Evolutionary conservation across 495 filamentous ascomycete genomes (phyloP).

Genomic region (Penicillium diatomitis): DNA sequence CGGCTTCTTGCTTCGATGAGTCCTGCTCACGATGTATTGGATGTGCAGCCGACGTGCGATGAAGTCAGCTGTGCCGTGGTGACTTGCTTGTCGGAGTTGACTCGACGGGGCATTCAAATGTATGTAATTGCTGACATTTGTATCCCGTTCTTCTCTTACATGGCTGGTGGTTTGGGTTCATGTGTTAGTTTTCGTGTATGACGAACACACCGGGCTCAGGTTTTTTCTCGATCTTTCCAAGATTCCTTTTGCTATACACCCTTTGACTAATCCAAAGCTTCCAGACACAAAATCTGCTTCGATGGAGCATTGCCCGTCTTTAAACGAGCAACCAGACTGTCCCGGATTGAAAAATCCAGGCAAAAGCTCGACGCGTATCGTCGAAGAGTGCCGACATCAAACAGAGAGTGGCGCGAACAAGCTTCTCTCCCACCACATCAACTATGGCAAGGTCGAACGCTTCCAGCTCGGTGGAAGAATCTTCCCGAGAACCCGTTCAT

Average conservation of each 20-base stretch:
- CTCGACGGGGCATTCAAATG: conserved; percentile 45
- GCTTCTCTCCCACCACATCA: conserved; percentile 8
- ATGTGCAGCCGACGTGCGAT: conserved; percentile 50
- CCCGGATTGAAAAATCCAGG: conserved; percentile 40
- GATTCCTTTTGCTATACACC: not conserved
- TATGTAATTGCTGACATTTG: conserved; percentile 22
- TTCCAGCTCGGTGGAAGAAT: conserved; percentile 17
- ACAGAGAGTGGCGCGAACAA: conserved; percentile 1
- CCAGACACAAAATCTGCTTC: conserved; percentile 55
- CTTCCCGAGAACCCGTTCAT: conserved; percentile 55
- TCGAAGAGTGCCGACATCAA: conserved; percentile 1
- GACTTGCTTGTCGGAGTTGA: conserved; percentile 50
- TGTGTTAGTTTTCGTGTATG: too few species aligned
- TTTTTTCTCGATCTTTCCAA: too few species aligned
- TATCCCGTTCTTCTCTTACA: too few species aligned
- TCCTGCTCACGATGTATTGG: conserved; percentile 29
- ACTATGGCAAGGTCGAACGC: conserved; percentile 17
- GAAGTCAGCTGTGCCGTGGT: conserved; percentile 49
- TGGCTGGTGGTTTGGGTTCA: too few species aligned
- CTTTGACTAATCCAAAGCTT: not conserved
- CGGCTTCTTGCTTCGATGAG: conserved; percentile 37
- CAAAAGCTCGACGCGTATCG: conserved; percentile 30
- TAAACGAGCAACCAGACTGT: conserved; percentile 46
- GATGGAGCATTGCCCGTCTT: conserved; percentile 61
- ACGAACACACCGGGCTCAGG: too few species aligned